These are phyloP conservation scores for Capsella bursapastoris DNA, from an alignment of 345 rosid genomes.

Conservation along the genomic window DNA sequence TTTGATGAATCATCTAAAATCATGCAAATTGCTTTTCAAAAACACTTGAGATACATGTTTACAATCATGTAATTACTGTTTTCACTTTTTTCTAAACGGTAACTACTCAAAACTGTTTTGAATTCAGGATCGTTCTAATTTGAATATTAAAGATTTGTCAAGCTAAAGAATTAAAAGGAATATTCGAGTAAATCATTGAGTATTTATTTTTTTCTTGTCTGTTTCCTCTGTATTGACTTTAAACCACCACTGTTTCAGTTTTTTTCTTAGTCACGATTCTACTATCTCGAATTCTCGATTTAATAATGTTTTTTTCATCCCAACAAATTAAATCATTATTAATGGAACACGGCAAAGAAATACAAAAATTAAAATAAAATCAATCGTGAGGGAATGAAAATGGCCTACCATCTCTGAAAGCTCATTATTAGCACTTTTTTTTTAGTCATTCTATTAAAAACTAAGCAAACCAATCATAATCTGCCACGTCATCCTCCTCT, in stretches of 20 bases:
- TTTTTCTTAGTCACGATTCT: constrained; percentile 21
- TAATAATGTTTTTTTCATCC: background rate
- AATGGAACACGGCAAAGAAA: constrained; percentile 1
- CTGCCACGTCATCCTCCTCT: constrained; percentile 31
- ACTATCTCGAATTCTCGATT: constrained; percentile 16
- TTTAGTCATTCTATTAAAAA: background rate
- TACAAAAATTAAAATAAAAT: background rate
- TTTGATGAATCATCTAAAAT: background rate
- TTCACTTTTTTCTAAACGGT: background rate
- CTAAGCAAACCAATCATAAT: background rate
- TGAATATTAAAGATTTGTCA: background rate
- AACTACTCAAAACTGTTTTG: background rate
- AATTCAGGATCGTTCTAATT: background rate
- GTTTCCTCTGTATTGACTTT: background rate
- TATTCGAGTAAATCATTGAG: constrained; percentile 24
- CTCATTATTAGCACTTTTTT: constrained; percentile 9
- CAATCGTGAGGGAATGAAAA: constrained; percentile 8
- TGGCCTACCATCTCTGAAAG: constrained; percentile 41
- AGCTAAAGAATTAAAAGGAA: background rate
- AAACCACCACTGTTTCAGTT: background rate
- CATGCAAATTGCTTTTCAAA: background rate
- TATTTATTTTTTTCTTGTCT: constrained; percentile 15
- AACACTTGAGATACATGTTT: too few species aligned
- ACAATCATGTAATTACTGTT: background rate
- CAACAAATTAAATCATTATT: constrained; percentile 2